phyloP scores from a whole-genome alignment of 805 yeast genomes.

The Starmera quercuum region DNA sequence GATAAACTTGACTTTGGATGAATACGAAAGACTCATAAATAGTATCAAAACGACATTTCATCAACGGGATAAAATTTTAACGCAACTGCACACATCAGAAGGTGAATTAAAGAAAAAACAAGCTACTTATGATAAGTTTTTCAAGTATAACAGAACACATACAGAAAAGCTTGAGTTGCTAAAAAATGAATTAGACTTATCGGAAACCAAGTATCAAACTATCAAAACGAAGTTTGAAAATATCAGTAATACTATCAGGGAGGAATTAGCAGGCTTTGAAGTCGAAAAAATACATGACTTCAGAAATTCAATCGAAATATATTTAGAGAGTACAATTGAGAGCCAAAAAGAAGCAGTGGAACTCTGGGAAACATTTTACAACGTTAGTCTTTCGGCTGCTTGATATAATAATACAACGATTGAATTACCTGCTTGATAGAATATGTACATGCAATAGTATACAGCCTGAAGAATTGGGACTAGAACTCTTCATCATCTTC shows the following conservation, averaged over 20 bases:
- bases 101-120: slow-evolving; percentile 41
- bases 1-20: slow-evolving; percentile 81
- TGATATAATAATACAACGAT: too few species aligned
- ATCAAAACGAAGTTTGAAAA: slow-evolving; percentile 56
- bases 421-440: too few species aligned
- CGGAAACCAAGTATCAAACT: slow-evolving; percentile 43
- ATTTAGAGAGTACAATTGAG: slow-evolving; percentile 84
- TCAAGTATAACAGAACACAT: slow-evolving; percentile 42
- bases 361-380: slow-evolving; percentile 84
- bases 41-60: slow-evolving; percentile 69
- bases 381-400: slow-evolving; percentile 25
- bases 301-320: slow-evolving; percentile 83
- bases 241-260: slow-evolving; percentile 57
- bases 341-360: slow-evolving; percentile 88
- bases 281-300: slow-evolving; percentile 73
- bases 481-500: slow-evolving; percentile 8
- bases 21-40: slow-evolving; percentile 69
- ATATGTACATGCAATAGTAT: slow-evolving; percentile 4
- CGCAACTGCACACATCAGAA: slow-evolving; percentile 40
- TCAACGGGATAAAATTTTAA: slow-evolving; percentile 56
- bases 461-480: not conserved
- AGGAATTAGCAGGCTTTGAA: slow-evolving; percentile 63
- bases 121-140: slow-evolving; percentile 35
- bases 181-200: slow-evolving; percentile 49
- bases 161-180: slow-evolving; percentile 54